phyloP scores from a whole-genome alignment of 108 stramenopile species.

The Mediolabrus comicus region DNA sequence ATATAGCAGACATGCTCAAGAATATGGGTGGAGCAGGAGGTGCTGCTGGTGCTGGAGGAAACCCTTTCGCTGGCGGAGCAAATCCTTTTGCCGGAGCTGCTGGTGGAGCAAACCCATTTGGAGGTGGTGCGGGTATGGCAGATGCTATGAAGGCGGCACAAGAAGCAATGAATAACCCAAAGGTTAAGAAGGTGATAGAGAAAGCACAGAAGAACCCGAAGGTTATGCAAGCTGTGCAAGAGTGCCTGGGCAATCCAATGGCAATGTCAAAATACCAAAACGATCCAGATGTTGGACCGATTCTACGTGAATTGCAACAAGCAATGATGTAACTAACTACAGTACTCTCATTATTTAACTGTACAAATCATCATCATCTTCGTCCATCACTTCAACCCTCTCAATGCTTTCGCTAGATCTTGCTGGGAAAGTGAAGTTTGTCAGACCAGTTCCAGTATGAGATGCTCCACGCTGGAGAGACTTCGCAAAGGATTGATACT shows the following conservation, averaged over 20 bases:
- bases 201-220: conserved; percentile 73
- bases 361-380: conserved; percentile 61
- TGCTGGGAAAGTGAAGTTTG: conserved; percentile 50
- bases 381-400: conserved; percentile 26
- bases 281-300: conserved; percentile 75
- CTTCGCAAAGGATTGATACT: conserved; percentile 90
- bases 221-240: conserved; percentile 71
- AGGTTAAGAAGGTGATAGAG: conserved; percentile 63
- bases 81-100: conserved; percentile 43
- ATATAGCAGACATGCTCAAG: conserved; percentile 70
- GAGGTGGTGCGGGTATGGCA: conserved; percentile 49
- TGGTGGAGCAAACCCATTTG: conserved; percentile 45
- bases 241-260: conserved; percentile 85
- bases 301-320: conserved; percentile 68
- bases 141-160: conserved; percentile 73
- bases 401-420: not conserved
- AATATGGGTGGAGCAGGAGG: conserved; percentile 65
- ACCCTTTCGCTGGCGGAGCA: conserved; percentile 19
- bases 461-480: conserved; percentile 11
- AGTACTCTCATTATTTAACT: conserved; percentile 6
- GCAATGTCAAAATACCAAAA: conserved; percentile 78
- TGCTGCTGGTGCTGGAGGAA: conserved; percentile 15
- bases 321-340: conserved; percentile 36
- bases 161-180: conserved; percentile 82
- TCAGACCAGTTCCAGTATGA: not conserved